These are phyloP conservation scores for Termitomyces sp. DNA, from an alignment of 768 basidiomycete genomes.

Conservation along the genomic window DNA sequence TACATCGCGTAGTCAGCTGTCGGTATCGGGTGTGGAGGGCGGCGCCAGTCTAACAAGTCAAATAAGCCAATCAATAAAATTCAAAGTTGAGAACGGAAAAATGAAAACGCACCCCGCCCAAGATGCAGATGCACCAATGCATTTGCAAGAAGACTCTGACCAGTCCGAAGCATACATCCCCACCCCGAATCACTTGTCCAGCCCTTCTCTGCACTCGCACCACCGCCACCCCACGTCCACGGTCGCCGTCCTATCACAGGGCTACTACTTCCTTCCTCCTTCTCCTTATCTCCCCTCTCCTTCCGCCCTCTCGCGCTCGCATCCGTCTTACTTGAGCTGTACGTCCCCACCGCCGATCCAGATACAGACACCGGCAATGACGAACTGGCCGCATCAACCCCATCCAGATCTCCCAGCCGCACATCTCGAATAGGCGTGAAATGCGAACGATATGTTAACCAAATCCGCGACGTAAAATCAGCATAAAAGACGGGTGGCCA, in stretches of 20 bases:
- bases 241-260: conserved; percentile 34
- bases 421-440: conserved; percentile 79
- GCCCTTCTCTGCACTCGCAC: conserved; percentile 51
- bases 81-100: not conserved
- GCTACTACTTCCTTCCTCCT: not conserved
- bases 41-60: conserved; percentile 63
- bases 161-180: conserved; percentile 91
- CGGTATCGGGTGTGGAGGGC: conserved; percentile 58
- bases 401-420: conserved; percentile 32
- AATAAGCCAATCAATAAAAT: too few species aligned
- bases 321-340: not conserved
- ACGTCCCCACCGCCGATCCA: not conserved
- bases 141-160: conserved; percentile 81
- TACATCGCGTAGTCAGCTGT: conserved; percentile 79
- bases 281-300: not conserved
- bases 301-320: not conserved
- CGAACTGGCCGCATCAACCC: not conserved
- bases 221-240: conserved; percentile 61
- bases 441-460: conserved; percentile 90
- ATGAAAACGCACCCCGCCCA: conserved; percentile 30
- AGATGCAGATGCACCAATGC: conserved; percentile 71
- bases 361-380: not conserved
- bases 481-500: conserved; percentile 86
- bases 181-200: conserved; percentile 86
- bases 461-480: conserved; percentile 86